These are phyloP conservation scores for Colletotrichum sp. DNA, from an alignment of 2,329 filamentous ascomycete species.

Conservation along the genomic window DNA sequence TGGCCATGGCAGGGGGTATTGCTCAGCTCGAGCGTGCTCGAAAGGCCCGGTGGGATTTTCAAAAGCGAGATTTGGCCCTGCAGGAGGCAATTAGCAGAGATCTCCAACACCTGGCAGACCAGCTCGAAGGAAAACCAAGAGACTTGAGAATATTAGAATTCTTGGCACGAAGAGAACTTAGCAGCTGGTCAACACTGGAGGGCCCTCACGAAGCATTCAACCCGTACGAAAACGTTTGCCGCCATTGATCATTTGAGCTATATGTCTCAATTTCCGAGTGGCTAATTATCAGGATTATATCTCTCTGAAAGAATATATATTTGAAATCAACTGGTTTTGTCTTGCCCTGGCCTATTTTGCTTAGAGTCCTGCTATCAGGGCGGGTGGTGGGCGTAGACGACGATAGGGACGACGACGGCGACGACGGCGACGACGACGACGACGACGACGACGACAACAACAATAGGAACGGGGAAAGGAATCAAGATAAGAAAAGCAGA, in stretches of 20 bases:
- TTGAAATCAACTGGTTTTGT: no score
- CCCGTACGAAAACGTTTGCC: neutral
- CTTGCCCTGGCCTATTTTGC: neutral
- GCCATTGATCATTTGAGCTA: neutral
- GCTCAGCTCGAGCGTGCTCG: conserved; percentile 1
- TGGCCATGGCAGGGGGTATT: conserved; percentile 13
- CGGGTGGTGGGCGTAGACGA: neutral
- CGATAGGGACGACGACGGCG: neutral
- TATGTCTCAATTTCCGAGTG: neutral
- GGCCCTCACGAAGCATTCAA: neutral
- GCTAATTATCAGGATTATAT: neutral
- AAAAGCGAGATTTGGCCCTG: neutral
- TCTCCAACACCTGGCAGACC: neutral
- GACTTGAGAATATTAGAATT: conserved; percentile 2
- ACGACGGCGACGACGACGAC: neutral
- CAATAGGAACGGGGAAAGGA: no score
- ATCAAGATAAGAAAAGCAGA: no score
- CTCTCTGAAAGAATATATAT: neutral
- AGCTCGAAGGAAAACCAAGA: neutral
- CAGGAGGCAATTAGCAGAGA: neutral
- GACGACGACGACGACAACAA: no score
- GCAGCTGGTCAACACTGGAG: neutral
- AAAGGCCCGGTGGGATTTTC: neutral
- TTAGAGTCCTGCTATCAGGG: neutral
- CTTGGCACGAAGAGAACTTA: neutral